phyloP scores from a whole-genome alignment of 2,329 filamentous ascomycete genomes.

The Colletotrichum tofieldiae region DNA sequence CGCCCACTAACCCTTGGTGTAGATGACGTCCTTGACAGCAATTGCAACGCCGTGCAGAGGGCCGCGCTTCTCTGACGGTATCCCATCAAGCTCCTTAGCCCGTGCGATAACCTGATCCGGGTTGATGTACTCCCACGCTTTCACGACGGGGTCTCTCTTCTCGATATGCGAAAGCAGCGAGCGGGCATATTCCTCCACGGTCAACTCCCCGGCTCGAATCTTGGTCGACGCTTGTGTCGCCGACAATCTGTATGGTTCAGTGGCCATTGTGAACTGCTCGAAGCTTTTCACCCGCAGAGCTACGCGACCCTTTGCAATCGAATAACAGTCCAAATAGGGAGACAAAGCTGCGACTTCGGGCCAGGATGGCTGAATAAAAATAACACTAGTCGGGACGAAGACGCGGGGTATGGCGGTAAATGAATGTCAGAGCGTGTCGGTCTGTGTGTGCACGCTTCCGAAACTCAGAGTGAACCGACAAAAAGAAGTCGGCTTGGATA shows the following conservation, averaged over 20 bases:
- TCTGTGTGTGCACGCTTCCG: neutral
- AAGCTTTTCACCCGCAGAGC: neutral
- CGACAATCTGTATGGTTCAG: conserved; percentile 49
- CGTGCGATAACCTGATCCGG: conserved; percentile 63
- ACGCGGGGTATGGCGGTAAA: neutral
- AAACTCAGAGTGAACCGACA: neutral
- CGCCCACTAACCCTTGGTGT: conserved; percentile 62
- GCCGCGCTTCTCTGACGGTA: conserved; percentile 64
- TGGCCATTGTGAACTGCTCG: conserved; percentile 10
- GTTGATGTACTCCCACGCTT: conserved; percentile 67
- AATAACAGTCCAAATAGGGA: neutral
- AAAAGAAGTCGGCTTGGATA: neutral
- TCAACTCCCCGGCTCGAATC: conserved; percentile 59
- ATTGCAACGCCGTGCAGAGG: conserved; percentile 71
- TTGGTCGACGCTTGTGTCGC: conserved; percentile 58
- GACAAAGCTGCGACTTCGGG: neutral
- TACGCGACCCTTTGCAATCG: neutral
- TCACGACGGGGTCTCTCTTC: conserved; percentile 60
- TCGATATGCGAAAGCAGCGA: conserved; percentile 64
- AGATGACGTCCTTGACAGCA: conserved; percentile 74
- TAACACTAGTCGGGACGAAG: neutral
- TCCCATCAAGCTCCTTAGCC: conserved; percentile 65
- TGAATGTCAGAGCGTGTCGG: conserved; percentile 4
- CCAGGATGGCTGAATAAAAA: neutral
- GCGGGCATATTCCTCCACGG: conserved; percentile 64